Conservation (phyloP, 768 basidiomycete genomes). For the Pisolithus microcarpus region DNA sequence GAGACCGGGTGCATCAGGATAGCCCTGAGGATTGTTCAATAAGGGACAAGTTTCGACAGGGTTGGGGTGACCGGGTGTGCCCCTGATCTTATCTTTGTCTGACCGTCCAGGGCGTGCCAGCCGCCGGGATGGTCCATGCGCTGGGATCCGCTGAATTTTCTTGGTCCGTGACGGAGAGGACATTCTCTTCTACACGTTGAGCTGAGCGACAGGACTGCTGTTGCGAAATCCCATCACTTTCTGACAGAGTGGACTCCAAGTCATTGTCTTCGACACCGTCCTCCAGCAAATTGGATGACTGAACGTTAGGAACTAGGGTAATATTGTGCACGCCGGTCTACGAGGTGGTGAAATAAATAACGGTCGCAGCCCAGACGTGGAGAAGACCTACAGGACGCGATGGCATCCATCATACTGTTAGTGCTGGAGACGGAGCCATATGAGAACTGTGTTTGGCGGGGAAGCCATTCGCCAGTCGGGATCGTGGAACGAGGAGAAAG, state of each 20-base stretch:
- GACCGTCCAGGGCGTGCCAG: neutral
- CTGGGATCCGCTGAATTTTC: conserved; percentile 5
- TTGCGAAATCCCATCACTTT: conserved; percentile 13
- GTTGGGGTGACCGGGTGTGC: no score
- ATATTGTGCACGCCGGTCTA: conserved; percentile 66
- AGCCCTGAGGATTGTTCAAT: no score
- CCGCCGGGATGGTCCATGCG: neutral
- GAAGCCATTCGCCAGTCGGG: conserved; percentile 35
- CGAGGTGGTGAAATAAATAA: conserved; percentile 5
- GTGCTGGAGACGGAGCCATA: conserved; percentile 44
- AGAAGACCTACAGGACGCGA: conserved; percentile 48
- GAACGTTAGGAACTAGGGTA: conserved; percentile 54
- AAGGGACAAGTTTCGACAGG: no score
- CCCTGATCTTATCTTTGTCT: no score
- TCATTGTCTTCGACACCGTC: conserved; percentile 34
- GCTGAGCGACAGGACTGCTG: neutral
- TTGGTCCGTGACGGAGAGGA: neutral
- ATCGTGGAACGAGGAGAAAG: no score
- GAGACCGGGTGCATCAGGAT: no score
- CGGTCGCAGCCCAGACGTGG: neutral
- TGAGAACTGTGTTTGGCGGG: conserved; percentile 35
- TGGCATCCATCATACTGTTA: conserved; percentile 46
- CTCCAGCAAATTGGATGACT: conserved; percentile 38
- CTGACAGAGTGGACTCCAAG: conserved; percentile 8
- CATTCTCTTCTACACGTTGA: neutral